Base-by-base conservation (phyloP, 768 basidiomycete species). In the Pulveroboletus sp. region DNA sequence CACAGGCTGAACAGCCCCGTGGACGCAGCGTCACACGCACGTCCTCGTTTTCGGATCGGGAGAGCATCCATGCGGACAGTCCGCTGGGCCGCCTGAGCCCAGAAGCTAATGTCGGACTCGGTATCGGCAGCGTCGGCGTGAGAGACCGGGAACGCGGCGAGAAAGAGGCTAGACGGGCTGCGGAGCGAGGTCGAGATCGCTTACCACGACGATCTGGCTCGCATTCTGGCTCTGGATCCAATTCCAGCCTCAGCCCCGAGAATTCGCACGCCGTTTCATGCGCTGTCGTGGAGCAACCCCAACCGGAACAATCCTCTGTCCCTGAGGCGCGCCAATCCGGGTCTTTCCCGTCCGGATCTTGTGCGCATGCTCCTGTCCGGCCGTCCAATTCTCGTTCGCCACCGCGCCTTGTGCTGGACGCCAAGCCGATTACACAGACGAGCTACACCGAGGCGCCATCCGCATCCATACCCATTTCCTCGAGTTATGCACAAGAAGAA, bases 11-110 rank as follows among this genome's bases (percentile, higher is more conserved):
- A 32, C 65, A 62, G 16, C 23, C 53, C 20, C 75, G 84, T 13
- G 82, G 84, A 3, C 72, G 83, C 19, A 81, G 81, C 35, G 69
- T 69, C 41, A 74, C 80, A 17, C 75, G 81, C 33, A 76, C 75
- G 6, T 71, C 80, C 14, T 78, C 81, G 2, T 80, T 79, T 37
- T 79, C 77, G 43, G 81, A 81, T 52, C 71, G 77, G 9, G 76
- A 76, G 14, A 65, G 70, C 43, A 48, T 70, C 51, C 51, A 59
- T 21, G 53, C 68, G 6, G 73, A 68, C 27, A 72, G 65, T 42
- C 68, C 69, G n/a, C 37, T 68, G 17, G 69, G 69, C 31, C 70
- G 65, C 40, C 29, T 74, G 47, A 69, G 69, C 31, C 76, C 76
- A 8, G 76, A 77, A 6, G 66, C 53, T 38, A 53, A 43, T 33